Evolutionary conservation across 441 rosid genomes (phyloP).

Genomic region (Corymbia citriodora): DNA sequence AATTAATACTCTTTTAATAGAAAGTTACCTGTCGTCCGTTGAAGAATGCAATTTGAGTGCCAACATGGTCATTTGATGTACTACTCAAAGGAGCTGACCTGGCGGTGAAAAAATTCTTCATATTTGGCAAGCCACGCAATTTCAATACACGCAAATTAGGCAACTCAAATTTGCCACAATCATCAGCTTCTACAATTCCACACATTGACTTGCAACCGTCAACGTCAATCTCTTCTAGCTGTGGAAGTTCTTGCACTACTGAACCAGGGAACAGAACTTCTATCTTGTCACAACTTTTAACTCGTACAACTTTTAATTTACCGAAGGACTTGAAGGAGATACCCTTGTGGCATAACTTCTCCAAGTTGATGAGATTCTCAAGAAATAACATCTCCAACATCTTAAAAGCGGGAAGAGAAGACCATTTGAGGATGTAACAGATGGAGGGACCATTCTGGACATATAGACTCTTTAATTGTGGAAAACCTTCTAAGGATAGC

Average conservation of each 20-base stretch:
- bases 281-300: accelerated
- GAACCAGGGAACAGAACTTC: not conserved
- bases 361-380: accelerated
- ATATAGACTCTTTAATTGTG: accelerated
- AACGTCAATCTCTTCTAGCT: accelerated
- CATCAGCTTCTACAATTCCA: not conserved
- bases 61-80: accelerated
- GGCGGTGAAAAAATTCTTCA: accelerated
- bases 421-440: accelerated
- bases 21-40: not conserved
- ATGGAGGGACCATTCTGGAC: accelerated
- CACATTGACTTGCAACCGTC: accelerated
- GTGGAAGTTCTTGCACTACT: accelerated
- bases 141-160: not conserved
- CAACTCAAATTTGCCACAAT: not conserved
- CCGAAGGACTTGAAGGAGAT: accelerated
- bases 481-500: accelerated
- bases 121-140: not conserved
- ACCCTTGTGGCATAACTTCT: accelerated
- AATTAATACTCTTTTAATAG: not conserved
- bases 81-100: accelerated
- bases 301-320: not conserved
- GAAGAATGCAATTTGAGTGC: not conserved
- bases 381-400: not conserved
- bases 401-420: not conserved